phyloP scores from a whole-genome alignment of 2,329 filamentous ascomycete genomes.

The Thermothelomyces thermophilus region DNA sequence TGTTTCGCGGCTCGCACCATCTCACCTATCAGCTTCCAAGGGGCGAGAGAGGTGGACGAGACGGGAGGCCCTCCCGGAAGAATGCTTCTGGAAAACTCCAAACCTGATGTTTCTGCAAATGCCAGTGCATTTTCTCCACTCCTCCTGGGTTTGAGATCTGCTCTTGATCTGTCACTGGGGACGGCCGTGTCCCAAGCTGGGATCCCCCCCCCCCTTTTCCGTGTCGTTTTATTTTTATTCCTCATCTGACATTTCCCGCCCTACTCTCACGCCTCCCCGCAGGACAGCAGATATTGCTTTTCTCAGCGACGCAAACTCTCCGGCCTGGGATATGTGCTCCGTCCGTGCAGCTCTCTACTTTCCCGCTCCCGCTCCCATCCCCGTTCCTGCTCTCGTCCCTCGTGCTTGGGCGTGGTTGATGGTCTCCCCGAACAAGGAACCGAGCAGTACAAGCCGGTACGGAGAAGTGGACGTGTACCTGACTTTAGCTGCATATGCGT shows the following conservation, averaged over 20 bases:
- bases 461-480: background rate
- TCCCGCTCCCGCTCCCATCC: background rate
- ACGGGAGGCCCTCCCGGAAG: conserved; percentile 10
- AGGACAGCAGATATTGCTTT: conserved; percentile 13
- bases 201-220: background rate
- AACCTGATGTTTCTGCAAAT: background rate
- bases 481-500: conserved; percentile 14
- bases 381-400: background rate
- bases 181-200: conserved; percentile 6
- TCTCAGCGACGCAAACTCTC: conserved; percentile 11
- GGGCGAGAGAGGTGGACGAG: background rate
- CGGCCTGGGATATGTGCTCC: background rate
- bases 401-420: background rate
- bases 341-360: background rate
- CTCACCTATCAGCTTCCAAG: conserved; percentile 5
- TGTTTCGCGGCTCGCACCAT: conserved; percentile 9
- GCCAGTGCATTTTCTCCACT: background rate
- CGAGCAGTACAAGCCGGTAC: background rate
- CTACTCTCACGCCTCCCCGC: conserved; percentile 1
- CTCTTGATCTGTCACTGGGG: background rate
- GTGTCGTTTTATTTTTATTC: conserved; percentile 13
- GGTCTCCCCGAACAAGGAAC: background rate
- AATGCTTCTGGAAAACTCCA: conserved; percentile 17
- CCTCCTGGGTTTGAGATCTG: background rate
- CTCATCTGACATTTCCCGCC: background rate